Conservation (phyloP, 164 flowering plant genomes). For the Litsea cubeba region DNA sequence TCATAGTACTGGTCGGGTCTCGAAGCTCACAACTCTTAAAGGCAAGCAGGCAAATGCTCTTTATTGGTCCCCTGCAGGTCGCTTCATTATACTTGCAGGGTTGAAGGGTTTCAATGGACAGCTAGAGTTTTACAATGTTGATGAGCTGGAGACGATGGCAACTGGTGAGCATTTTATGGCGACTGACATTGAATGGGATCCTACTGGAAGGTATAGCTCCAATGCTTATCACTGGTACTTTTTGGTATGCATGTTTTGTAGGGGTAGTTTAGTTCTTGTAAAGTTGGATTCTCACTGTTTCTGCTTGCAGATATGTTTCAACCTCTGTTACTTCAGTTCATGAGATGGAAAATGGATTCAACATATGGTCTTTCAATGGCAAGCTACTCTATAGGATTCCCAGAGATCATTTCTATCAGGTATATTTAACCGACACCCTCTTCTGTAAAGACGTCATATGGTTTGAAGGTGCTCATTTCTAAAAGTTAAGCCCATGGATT, state of each 20-base stretch:
- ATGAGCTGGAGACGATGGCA: slow-evolving; percentile 97
- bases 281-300: not conserved
- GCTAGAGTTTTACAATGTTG: slow-evolving; percentile 87
- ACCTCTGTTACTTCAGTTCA: slow-evolving; percentile 95
- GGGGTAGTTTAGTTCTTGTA: slow-evolving; percentile 8
- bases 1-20: slow-evolving; percentile 58
- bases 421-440: slow-evolving; percentile 8
- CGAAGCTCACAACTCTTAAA: slow-evolving; percentile 82
- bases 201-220: slow-evolving; percentile 77
- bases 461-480: not conserved
- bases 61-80: slow-evolving; percentile 93
- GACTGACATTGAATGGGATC: slow-evolving; percentile 97
- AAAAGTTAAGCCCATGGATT: not conserved
- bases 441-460: not conserved
- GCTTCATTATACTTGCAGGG: slow-evolving; percentile 79
- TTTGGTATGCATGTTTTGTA: not conserved
- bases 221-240: not conserved
- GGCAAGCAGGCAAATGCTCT: slow-evolving; percentile 96
- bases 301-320: slow-evolving; percentile 71
- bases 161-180: slow-evolving; percentile 94
- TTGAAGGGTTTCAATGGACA: slow-evolving; percentile 89
- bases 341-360: slow-evolving; percentile 98
- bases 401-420: slow-evolving; percentile 93
- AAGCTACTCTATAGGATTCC: slow-evolving; percentile 75
- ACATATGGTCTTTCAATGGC: slow-evolving; percentile 92